Percentiles rank a stretch among this genome's conserved stretches.
Evolutionary conservation across 1,139 yeast species (phyloP).

Genomic region (Yamadazyma atmosphaerica): DNA sequence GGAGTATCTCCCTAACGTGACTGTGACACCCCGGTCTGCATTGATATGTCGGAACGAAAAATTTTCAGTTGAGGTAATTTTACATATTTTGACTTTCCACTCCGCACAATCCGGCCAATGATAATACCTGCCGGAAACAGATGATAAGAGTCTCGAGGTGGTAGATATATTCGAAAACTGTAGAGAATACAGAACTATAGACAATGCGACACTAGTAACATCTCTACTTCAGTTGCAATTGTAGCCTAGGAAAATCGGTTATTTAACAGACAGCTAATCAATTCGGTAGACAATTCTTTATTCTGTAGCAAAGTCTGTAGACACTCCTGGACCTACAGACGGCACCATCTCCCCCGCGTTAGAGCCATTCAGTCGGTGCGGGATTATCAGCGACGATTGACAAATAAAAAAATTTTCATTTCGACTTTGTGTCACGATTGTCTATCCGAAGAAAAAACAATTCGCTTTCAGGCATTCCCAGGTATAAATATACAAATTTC

Average conservation of each 20-base stretch:
- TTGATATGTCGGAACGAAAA: neutral
- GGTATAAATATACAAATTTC: constrained; percentile 11
- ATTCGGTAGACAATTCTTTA: no score
- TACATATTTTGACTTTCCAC: constrained; percentile 1
- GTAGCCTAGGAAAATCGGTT: no score
- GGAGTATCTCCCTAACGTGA: neutral
- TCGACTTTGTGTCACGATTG: constrained; percentile 2
- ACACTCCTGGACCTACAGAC: no score
- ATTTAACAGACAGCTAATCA: no score
- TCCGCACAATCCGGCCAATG: constrained; percentile 3
- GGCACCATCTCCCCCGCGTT: no score
- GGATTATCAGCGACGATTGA: neutral
- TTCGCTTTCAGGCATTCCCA: neutral
- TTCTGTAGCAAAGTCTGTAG: no score
- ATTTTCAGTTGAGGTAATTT: constrained; percentile 2
- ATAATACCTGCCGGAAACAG: neutral
- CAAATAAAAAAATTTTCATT: constrained; percentile 1
- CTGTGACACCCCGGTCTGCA: neutral
- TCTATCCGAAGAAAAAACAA: constrained; percentile 1
- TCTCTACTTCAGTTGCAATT: no score
- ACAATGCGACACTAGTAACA: no score
- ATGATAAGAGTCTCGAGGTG: neutral
- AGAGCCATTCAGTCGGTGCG: no score
- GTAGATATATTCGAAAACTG: neutral
- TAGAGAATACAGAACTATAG: no score